These are phyloP conservation scores for Protomyces gravidus DNA, from an alignment of 1,139 yeast species.

Conservation along the genomic window DNA sequence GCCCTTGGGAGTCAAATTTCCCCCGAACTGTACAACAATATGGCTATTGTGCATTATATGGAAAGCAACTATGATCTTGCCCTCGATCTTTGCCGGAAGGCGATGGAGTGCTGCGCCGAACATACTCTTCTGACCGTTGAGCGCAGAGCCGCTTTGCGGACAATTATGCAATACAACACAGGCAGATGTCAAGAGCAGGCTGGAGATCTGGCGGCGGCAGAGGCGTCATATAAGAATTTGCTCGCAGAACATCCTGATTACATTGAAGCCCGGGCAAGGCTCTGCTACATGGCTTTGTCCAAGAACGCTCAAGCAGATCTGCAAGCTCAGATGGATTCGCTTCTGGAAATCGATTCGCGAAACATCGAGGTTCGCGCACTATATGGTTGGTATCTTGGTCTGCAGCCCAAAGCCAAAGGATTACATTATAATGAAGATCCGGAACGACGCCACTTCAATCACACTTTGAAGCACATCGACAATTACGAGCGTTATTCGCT, in stretches of 20 bases:
- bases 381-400: constrained; percentile 81
- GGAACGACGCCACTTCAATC: constrained; percentile 78
- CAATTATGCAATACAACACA: constrained; percentile 42
- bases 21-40: constrained; percentile 68
- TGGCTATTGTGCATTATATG: constrained; percentile 77
- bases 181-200: constrained; percentile 45
- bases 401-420: constrained; percentile 53
- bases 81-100: constrained; percentile 50
- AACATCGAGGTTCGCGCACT: constrained; percentile 83
- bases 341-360: constrained; percentile 54
- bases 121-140: constrained; percentile 1
- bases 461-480: constrained; percentile 73
- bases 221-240: constrained; percentile 53
- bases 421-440: constrained; percentile 40
- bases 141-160: constrained; percentile 32
- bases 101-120: constrained; percentile 44
- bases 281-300: constrained; percentile 30
- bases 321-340: constrained; percentile 51
- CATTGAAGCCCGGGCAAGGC: constrained; percentile 45
- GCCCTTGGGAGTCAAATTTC: constrained; percentile 52
- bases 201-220: constrained; percentile 48
- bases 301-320: constrained; percentile 46
- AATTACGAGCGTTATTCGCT: constrained; percentile 83
- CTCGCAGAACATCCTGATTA: constrained; percentile 63
- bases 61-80: constrained; percentile 57